These are phyloP conservation scores for Clonostachys byssicola DNA, from an alignment of 2,329 filamentous ascomycete species.

Conservation along the genomic window DNA sequence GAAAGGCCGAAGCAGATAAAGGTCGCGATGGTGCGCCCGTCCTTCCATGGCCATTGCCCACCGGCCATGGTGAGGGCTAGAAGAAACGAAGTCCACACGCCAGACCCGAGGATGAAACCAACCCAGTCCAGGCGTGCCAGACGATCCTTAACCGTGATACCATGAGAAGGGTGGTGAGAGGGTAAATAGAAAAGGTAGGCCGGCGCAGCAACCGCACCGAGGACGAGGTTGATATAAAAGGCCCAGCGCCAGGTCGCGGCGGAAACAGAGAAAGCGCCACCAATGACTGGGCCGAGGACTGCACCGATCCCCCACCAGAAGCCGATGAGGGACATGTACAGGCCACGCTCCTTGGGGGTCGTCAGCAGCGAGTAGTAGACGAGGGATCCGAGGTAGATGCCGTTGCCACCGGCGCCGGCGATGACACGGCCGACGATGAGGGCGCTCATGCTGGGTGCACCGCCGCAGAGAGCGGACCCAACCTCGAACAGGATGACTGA, in stretches of 20 bases:
- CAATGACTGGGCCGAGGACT: conserved; percentile 42
- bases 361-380: conserved; percentile 11
- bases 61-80: no score
- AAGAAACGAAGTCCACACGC: no score
- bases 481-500: conserved; percentile 15
- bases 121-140: no score
- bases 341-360: conserved; percentile 13
- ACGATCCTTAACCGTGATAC: no score
- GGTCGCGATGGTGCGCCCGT: no score
- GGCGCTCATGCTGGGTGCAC: conserved; percentile 32
- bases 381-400: conserved; percentile 27
- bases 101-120: no score
- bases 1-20: no score
- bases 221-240: conserved; percentile 17
- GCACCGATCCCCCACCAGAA: conserved; percentile 39
- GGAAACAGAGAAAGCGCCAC: conserved; percentile 36
- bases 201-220: not conserved
- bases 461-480: conserved; percentile 31
- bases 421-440: conserved; percentile 39
- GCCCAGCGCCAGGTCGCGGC: conserved; percentile 3
- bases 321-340: conserved; percentile 14
- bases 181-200: no score
- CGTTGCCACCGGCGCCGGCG: conserved; percentile 32
- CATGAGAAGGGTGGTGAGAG: no score
- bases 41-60: no score